A percentile compares a stretch with the other conserved stretches of the same genome.
Evolutionary conservation across 345 rosid genomes (phyloP).

Genomic region (Heritiera littoralis): DNA sequence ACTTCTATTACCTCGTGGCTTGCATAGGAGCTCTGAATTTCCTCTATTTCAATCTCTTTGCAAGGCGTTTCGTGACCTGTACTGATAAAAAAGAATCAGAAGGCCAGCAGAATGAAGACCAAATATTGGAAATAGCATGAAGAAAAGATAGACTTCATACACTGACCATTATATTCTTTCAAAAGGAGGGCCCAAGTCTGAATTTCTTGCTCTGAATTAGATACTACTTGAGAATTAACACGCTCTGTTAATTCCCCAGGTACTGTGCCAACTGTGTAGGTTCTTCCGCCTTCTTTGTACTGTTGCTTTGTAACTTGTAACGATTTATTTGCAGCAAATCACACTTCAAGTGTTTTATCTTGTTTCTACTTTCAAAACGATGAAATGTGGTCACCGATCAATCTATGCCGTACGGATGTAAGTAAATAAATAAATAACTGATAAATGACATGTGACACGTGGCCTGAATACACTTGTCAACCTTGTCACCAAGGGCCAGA

Average conservation of each 20-base stretch:
- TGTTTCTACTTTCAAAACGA: too few relatives aligned
- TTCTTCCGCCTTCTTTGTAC: too few relatives aligned
- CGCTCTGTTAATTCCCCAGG: too few relatives aligned
- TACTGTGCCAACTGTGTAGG: too few relatives aligned
- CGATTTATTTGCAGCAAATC: not conserved
- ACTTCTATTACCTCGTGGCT: conserved; percentile 39
- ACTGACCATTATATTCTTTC: not conserved
- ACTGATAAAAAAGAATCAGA: not conserved
- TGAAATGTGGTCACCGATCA: too few relatives aligned
- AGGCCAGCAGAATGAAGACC: not conserved
- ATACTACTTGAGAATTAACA: too few relatives aligned
- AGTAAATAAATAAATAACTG: too few relatives aligned
- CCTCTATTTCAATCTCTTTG: conserved; percentile 43
- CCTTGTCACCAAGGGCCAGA: not conserved
- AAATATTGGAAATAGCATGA: not conserved
- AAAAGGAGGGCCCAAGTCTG: not conserved
- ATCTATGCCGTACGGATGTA: too few relatives aligned
- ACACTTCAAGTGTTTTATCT: too few relatives aligned
- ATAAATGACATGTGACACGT: not conserved
- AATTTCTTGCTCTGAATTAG: not conserved
- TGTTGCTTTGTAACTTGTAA: too few relatives aligned
- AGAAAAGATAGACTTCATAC: too few relatives aligned
- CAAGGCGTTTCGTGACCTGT: conserved; percentile 23
- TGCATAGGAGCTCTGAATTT: conserved; percentile 38
- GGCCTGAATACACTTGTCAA: not conserved